Percentiles rank a stretch among this genome's conserved stretches.
Conservation (phyloP, 2,329 filamentous ascomycete genomes). For the Fusarium sp. region DNA sequence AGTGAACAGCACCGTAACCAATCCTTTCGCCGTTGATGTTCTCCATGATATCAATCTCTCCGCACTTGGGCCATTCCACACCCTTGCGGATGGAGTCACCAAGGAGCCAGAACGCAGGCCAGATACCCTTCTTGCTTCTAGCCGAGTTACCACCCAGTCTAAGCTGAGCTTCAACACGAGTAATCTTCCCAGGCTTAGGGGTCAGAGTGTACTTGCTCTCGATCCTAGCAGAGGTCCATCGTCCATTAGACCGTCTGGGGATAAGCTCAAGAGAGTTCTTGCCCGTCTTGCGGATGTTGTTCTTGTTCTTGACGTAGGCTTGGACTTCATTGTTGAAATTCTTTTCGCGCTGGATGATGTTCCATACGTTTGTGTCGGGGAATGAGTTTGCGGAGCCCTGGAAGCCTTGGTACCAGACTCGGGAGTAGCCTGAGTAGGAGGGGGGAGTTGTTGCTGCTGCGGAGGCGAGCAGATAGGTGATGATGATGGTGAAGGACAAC, state of each 20-base stretch:
- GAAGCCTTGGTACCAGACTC: slow-evolving; percentile 60
- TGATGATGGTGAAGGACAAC: slow-evolving; percentile 11
- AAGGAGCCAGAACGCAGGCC: slow-evolving; percentile 70
- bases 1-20: slow-evolving; percentile 65
- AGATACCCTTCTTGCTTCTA: slow-evolving; percentile 64
- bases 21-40: slow-evolving; percentile 61
- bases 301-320: slow-evolving; percentile 58
- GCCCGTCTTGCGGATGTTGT: slow-evolving; percentile 64
- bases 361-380: slow-evolving; percentile 56
- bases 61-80: slow-evolving; percentile 63
- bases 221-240: slow-evolving; percentile 68
- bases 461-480: slow-evolving; percentile 48
- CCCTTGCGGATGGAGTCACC: slow-evolving; percentile 62
- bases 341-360: slow-evolving; percentile 54
- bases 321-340: slow-evolving; percentile 65
- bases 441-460: slow-evolving; percentile 55
- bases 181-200: slow-evolving; percentile 58
- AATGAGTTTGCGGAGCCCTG: slow-evolving; percentile 50
- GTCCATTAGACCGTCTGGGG: slow-evolving; percentile 53
- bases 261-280: slow-evolving; percentile 63
- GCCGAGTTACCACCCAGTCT: slow-evolving; percentile 58
- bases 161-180: slow-evolving; percentile 59
- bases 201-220: slow-evolving; percentile 62
- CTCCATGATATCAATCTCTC: slow-evolving; percentile 70
- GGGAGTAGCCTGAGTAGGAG: slow-evolving; percentile 53